Evolutionary conservation across 768 basidiomycete species (phyloP), one percentile per base, ranked within the genome.

Genomic region (Phaeolepiota aurea): DNA sequence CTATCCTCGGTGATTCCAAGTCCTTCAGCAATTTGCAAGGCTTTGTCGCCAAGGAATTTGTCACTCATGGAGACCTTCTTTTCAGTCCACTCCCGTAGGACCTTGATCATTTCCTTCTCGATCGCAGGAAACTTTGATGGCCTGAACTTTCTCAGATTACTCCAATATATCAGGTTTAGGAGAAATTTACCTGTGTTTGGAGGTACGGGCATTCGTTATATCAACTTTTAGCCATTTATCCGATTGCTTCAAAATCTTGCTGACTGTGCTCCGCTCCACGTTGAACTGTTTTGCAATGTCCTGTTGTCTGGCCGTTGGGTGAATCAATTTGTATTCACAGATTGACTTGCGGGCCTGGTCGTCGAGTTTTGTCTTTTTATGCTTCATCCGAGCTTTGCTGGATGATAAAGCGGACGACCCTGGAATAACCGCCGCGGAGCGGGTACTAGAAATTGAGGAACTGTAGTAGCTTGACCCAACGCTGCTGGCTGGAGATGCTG

Each of bases 201-300:
- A 71, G 43, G 77, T 67, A 38, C 71, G 69, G 45, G 75, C 65
- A 44, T 67, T 70, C 43, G 74, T 74, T 52, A 72, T 72, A 11
- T 72, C 69, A 30, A 84, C 69, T 48, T 72, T 78, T 54, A 91
- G 64, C 89, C 88, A 93, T 48, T 78, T 76, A n/a, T 71, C 69
- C 60, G 85, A 88, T 53, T 83, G 65, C 59, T 91, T 91, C 48
- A 92, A 70, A 47, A 90, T 91, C 64, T 93, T 92, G 62, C 84
- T 87, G 58, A 93, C 82, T n/a, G 90, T 93, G 63, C 87, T 91
- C 39, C 90, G 79, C 54, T 93, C 90, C 44, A 91, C 83, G 37
- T 76, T 75, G 55, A 82, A 92, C 21, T 65, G 62, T 9, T 66
- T 65, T 3, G 83, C 90, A 50, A 93, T 88, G 54, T 89, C 86